Evolutionary conservation across 2,329 filamentous ascomycete species (phyloP).

Genomic region (Ophiostoma perfectum): DNA sequence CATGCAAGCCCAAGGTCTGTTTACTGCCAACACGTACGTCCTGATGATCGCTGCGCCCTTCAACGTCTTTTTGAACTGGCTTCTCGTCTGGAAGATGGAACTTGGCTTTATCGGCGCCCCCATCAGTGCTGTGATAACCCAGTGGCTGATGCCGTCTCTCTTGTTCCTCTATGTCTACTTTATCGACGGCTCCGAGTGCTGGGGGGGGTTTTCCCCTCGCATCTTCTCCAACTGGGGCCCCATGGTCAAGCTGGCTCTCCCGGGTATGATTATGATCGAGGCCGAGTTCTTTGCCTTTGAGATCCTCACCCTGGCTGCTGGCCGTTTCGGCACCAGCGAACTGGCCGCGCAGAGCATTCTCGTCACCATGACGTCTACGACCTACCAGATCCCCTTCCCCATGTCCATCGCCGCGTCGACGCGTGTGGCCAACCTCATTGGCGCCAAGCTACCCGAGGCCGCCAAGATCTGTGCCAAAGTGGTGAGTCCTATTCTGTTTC

Average conservation of each 20-base stretch:
- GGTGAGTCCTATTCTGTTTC: not conserved
- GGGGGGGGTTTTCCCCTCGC: slow-evolving; percentile 69
- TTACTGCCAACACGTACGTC: slow-evolving; percentile 73
- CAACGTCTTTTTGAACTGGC: slow-evolving; percentile 72
- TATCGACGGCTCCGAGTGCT: slow-evolving; percentile 67
- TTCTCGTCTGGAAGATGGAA: slow-evolving; percentile 66
- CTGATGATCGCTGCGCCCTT: slow-evolving; percentile 69
- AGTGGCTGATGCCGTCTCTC: slow-evolving; percentile 67
- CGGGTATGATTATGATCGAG: slow-evolving; percentile 88
- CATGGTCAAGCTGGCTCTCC: slow-evolving; percentile 82
- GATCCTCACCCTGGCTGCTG: slow-evolving; percentile 75
- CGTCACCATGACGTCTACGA: slow-evolving; percentile 69
- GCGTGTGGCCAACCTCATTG: slow-evolving; percentile 85
- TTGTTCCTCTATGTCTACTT: slow-evolving; percentile 70
- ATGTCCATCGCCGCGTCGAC: slow-evolving; percentile 84
- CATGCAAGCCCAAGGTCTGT: slow-evolving; percentile 75
- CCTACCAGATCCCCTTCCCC: slow-evolving; percentile 89
- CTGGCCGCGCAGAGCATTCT: slow-evolving; percentile 87
- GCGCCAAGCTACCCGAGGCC: slow-evolving; percentile 73
- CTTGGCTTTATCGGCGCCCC: slow-evolving; percentile 73
- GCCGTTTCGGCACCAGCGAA: slow-evolving; percentile 70
- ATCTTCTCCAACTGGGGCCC: slow-evolving; percentile 70
- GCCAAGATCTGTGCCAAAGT: slow-evolving; percentile 78
- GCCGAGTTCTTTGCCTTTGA: slow-evolving; percentile 94
- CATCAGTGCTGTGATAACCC: slow-evolving; percentile 68